Percentiles rank a stretch among this genome's conserved stretches.
These are phyloP conservation scores for Cronartium quercuum DNA, from an alignment of 1,284 basidiomycete genomes.

Conservation along the genomic window DNA sequence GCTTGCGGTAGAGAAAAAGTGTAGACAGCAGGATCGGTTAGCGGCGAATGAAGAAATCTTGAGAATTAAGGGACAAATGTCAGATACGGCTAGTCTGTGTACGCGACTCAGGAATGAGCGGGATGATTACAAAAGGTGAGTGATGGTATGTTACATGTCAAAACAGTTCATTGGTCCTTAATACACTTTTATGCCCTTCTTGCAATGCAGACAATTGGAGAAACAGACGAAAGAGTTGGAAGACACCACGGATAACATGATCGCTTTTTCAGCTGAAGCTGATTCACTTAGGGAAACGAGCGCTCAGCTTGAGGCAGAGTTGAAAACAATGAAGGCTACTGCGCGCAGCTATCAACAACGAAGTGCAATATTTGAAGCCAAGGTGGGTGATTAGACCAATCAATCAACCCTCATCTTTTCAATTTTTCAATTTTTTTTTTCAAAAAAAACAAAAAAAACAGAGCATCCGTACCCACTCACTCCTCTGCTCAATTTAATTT, in stretches of 20 bases:
- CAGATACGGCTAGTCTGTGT: background rate
- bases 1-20: no score
- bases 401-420: no score
- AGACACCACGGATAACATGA: background rate
- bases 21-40: background rate
- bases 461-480: no score
- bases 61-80: background rate
- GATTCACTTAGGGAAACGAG: background rate
- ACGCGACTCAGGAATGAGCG: background rate
- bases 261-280: background rate
- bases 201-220: background rate
- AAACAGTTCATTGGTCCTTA: background rate
- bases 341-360: background rate
- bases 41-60: background rate
- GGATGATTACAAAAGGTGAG: conserved; percentile 6
- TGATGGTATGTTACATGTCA: background rate
- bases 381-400: background rate
- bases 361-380: background rate
- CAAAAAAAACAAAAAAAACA: background rate
- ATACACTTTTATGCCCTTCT: background rate
- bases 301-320: background rate
- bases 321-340: background rate
- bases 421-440: background rate
- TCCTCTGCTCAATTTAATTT: background rate
- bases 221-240: background rate